A percentile compares a stretch with the other conserved stretches of the same genome.
These are phyloP conservation scores for Puccinia polysora DNA, from an alignment of 1,284 basidiomycete genomes.

Conservation along the genomic window DNA sequence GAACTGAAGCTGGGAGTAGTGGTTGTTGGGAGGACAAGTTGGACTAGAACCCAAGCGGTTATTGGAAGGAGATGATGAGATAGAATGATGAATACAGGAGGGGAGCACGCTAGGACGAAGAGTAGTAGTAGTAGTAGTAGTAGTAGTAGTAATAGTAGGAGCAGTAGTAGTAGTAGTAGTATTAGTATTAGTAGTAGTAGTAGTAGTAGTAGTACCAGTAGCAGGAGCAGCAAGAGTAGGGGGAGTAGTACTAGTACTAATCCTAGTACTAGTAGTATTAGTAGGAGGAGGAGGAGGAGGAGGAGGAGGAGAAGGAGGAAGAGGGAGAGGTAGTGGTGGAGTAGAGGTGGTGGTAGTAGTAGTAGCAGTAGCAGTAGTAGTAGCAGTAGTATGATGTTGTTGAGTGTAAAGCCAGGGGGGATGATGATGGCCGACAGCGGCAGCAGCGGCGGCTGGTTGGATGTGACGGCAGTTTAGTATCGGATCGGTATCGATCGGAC, in stretches of 20 bases:
- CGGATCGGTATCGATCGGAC: constrained; percentile 41
- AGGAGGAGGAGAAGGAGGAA: neutral
- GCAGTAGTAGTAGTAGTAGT: neutral
- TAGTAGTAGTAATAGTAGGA: neutral
- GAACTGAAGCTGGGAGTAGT: no score
- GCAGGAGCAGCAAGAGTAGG: neutral
- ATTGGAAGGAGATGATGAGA: neutral
- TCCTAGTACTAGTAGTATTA: no score
- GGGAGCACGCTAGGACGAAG: neutral
- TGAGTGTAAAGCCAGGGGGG: constrained; percentile 38
- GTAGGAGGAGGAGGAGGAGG: neutral
- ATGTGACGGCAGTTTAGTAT: constrained; percentile 38
- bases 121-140: neutral
- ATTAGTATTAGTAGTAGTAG: neutral
- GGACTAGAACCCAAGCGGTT: no score
- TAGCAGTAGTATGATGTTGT: neutral
- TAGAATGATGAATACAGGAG: neutral
- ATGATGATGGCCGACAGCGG: constrained; percentile 43
- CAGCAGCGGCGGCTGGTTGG: constrained; percentile 39
- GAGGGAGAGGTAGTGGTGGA: no score
- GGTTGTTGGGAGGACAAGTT: no score
- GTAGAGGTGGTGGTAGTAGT: neutral
- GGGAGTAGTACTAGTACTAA: no score
- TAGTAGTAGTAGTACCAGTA: neutral
- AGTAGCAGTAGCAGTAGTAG: neutral